A percentile compares a stretch with the other conserved stretches of the same genome.
These are phyloP conservation scores for Lizonia empirigonia DNA, from an alignment of 2,329 filamentous ascomycete genomes.

Conservation along the genomic window DNA sequence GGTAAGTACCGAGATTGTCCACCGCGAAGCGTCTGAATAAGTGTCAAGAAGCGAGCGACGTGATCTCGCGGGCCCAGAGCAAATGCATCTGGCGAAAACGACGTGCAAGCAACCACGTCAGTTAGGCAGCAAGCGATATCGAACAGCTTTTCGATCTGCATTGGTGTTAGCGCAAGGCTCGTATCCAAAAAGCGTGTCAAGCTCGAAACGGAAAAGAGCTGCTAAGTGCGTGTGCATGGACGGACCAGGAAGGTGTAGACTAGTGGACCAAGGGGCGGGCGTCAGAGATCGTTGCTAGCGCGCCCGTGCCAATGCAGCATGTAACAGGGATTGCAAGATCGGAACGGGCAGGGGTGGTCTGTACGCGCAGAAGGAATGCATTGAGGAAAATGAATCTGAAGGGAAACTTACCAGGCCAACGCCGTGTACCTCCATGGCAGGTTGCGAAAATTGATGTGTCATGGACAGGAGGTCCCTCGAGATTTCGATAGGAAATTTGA, in stretches of 20 bases:
- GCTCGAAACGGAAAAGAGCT: constrained; percentile 23
- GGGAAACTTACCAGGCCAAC: constrained; percentile 68
- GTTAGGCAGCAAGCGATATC: constrained; percentile 75
- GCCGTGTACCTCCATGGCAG: constrained; percentile 75
- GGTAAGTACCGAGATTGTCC: constrained; percentile 79
- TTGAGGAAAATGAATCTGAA: constrained; percentile 13
- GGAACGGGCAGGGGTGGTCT: constrained; percentile 27
- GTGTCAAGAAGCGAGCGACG: constrained; percentile 68
- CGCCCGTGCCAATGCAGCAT: constrained; percentile 28
- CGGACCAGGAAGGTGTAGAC: constrained; percentile 18
- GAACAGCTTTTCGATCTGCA: constrained; percentile 77
- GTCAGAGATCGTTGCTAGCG: constrained; percentile 39
- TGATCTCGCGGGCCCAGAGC: constrained; percentile 68
- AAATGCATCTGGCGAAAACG: constrained; percentile 63
- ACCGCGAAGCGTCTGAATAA: constrained; percentile 73
- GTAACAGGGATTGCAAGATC: constrained; percentile 30
- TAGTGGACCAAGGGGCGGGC: constrained; percentile 26
- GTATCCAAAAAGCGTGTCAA: constrained; percentile 17
- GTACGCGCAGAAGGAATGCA: constrained; percentile 18
- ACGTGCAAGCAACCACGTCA: constrained; percentile 71
- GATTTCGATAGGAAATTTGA: constrained; percentile 67
- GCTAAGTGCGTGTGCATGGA: constrained; percentile 22
- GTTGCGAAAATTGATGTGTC: constrained; percentile 72
- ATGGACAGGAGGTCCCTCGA: constrained; percentile 65
- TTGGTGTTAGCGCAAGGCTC: constrained; percentile 32